Conservation (phyloP, 2,329 filamentous ascomycete genomes). For the Cephalotrichum gorgonifer region DNA sequence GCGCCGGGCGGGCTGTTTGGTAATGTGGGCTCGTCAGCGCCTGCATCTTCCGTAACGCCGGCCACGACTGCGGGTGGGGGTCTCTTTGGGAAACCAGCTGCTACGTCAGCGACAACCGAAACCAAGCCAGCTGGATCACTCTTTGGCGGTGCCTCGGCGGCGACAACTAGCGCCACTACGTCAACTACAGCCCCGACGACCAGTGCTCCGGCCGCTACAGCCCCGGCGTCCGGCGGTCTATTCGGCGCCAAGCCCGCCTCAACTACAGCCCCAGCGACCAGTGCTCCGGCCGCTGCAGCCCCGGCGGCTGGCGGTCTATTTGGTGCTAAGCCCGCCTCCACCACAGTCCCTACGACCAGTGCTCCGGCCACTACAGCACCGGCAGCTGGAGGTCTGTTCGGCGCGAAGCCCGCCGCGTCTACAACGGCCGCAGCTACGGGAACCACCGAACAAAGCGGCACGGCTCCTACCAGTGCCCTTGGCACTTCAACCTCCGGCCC, state of each 20-base stretch:
- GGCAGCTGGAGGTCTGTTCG: conserved; percentile 21
- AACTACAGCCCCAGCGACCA: conserved; percentile 17
- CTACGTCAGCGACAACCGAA: not conserved
- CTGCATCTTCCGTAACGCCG: not conserved
- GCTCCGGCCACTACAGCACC: conserved; percentile 13
- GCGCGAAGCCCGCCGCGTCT: conserved; percentile 19
- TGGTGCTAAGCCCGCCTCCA: not conserved
- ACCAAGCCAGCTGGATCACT: conserved; percentile 13
- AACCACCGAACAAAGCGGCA: conserved; percentile 16
- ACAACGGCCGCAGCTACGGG: conserved; percentile 15
- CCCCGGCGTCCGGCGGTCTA: conserved; percentile 16
- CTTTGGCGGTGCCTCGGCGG: conserved; percentile 11
- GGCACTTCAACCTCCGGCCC: conserved; percentile 72
- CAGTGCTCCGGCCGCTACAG: conserved; percentile 13
- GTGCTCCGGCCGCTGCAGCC: not conserved
- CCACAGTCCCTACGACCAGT: conserved; percentile 9
- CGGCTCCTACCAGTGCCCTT: conserved; percentile 30
- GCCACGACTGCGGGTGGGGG: conserved; percentile 11
- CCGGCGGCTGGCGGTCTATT: not conserved
- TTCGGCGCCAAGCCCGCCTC: conserved; percentile 23
- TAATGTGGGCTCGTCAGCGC: not conserved
- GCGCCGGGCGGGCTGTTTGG: conserved; percentile 10
- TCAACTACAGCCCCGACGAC: conserved; percentile 7
- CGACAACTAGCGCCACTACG: conserved; percentile 13
- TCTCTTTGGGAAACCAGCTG: conserved; percentile 13